Conservation (phyloP, 2,329 filamentous ascomycete genomes). For the Trichoderma harzianum region DNA sequence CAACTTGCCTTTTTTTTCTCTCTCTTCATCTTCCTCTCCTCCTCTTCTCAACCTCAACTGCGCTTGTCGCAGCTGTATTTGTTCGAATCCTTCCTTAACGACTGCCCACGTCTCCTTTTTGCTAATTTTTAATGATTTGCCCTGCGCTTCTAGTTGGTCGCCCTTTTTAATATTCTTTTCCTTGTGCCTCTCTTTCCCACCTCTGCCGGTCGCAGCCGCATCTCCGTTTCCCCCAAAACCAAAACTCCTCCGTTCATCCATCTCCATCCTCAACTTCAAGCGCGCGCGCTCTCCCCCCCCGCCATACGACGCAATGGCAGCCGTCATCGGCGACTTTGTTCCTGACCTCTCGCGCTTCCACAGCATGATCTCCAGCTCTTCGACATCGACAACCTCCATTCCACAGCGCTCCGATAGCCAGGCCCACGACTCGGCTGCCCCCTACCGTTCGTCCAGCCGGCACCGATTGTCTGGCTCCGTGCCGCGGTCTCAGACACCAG, state of each 20-base stretch:
- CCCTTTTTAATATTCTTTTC: conserved; percentile 6
- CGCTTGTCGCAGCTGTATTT: conserved; percentile 12
- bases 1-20: not conserved
- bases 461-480: conserved; percentile 12
- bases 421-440: conserved; percentile 21
- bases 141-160: conserved; percentile 16
- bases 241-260: no score
- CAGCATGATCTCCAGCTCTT: conserved; percentile 60
- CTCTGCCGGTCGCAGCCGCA: conserved; percentile 5
- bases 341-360: conserved; percentile 69
- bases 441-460: conserved; percentile 18
- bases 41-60: conserved; percentile 5
- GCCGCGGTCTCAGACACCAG: conserved; percentile 21
- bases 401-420: conserved; percentile 37
- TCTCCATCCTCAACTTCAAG: not conserved
- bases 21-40: not conserved
- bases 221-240: not conserved
- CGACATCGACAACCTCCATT: conserved; percentile 25
- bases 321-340: conserved; percentile 68
- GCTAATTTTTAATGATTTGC: conserved; percentile 19
- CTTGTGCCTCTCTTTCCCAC: not conserved
- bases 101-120: conserved; percentile 8
- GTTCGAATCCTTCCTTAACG: conserved; percentile 8
- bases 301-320: conserved; percentile 53
- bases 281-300: not conserved